phyloP scores from a whole-genome alignment of 176 grass and related monocot species.

The Poa pratensis region DNA sequence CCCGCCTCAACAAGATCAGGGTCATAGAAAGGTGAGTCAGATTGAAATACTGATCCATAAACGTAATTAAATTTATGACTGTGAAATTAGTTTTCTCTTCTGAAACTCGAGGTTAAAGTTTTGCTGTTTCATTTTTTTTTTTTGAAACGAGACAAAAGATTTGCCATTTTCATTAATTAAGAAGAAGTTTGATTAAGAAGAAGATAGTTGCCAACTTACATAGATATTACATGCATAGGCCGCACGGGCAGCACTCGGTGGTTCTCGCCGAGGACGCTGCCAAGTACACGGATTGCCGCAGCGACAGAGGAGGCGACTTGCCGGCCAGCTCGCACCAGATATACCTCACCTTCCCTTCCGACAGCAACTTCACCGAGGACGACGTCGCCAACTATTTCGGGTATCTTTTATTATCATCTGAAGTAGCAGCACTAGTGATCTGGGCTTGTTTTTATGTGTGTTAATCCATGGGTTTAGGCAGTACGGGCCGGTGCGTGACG shows the following conservation, averaged over 20 bases:
- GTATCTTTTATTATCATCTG: neutral
- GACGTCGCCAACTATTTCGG: constrained; percentile 80
- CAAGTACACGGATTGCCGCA: constrained; percentile 55
- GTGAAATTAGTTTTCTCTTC: neutral
- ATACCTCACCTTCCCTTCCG: constrained; percentile 88
- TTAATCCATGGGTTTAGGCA: constrained; percentile 45
- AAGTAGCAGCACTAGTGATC: neutral
- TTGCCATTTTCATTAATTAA: too few relatives aligned
- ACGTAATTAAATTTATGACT: neutral
- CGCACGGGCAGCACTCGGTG: constrained; percentile 85
- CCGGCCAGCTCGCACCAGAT: constrained; percentile 74
- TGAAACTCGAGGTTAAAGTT: neutral
- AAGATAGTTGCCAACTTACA: neutral
- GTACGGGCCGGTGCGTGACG: constrained; percentile 71
- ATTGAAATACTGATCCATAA: neutral
- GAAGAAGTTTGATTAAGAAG: too few relatives aligned
- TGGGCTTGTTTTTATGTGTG: neutral
- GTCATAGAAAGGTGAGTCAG: constrained; percentile 70
- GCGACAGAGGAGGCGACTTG: constrained; percentile 50
- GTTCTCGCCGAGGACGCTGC: constrained; percentile 73
- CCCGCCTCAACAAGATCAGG: constrained; percentile 69
- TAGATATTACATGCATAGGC: constrained; percentile 42
- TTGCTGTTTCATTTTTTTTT: too few relatives aligned
- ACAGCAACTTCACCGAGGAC: constrained; percentile 78
- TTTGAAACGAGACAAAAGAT: too few relatives aligned